These are phyloP conservation scores for Kwoniella shandongensis DNA, from an alignment of 768 basidiomycete species.

Conservation along the genomic window DNA sequence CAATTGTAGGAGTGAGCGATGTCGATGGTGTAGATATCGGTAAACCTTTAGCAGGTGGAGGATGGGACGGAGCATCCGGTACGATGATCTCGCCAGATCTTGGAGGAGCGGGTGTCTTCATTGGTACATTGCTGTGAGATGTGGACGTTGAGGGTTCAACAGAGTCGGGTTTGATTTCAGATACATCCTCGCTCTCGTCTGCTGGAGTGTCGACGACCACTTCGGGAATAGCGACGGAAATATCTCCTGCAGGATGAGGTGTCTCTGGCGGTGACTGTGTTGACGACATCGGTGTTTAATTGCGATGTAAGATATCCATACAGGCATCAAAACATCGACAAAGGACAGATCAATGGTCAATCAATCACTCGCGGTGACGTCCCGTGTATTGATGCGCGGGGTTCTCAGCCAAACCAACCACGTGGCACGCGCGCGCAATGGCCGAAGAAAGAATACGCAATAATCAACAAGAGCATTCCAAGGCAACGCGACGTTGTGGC, in stretches of 20 bases:
- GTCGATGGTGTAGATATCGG: conserved; percentile 20
- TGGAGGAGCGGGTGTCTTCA: conserved; percentile 13
- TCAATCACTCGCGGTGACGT: no score
- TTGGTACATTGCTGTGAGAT: not conserved
- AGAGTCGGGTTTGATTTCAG: not conserved
- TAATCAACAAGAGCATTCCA: no score
- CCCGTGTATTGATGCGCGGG: no score
- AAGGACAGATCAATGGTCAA: no score
- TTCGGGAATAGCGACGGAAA: not conserved
- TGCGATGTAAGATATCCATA: not conserved
- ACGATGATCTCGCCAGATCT: conserved; percentile 1
- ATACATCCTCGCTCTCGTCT: conserved; percentile 1
- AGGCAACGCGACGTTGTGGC: no score
- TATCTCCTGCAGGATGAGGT: not conserved
- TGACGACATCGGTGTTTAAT: not conserved
- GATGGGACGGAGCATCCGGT: conserved; percentile 22
- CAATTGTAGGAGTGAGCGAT: conserved; percentile 20
- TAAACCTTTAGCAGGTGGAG: conserved; percentile 23
- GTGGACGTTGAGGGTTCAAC: conserved; percentile 8
- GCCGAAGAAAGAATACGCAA: no score
- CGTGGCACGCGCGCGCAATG: no score
- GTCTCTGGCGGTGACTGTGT: not conserved
- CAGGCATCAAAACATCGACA: no score
- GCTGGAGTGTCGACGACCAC: conserved; percentile 6
- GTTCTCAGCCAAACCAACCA: no score